Evolutionary conservation across 139 green algal genomes (phyloP), one percentile per base, ranked within the genome.

Genomic region (Chlorella sp.): DNA sequence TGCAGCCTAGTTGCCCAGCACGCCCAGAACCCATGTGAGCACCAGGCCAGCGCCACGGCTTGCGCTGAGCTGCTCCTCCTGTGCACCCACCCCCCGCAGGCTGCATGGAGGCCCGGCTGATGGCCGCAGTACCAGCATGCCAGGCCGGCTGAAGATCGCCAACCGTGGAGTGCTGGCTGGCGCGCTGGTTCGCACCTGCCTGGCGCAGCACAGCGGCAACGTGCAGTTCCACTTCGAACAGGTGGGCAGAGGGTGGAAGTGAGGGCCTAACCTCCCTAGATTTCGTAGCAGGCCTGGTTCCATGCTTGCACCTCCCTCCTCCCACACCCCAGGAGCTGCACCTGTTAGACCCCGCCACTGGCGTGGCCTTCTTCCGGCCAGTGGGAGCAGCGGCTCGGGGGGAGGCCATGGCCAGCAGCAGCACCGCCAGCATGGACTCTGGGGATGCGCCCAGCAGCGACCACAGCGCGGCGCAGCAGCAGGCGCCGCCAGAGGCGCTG

Each of bases 141-240:
- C 64, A 0, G 79, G 79, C 28, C 79, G 65, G 16, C 11, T 68
- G 14, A 84, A 65, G 65, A 8, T 84, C 11, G 79, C 46, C 43
- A 84, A 84, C n/a, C 79, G 79, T 0, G 79, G 79, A 6, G 48
- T 73, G 64, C 79, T 84, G 79, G 79, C 79, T 8, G 79, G 79
- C 24, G 79, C 79, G 22, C 64, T 84, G 64, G 79, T 84, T 46
- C 64, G 76, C 44, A 68, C 76, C 46, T 84, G 79, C 79, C 79
- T 77, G 65, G 64, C 64, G 24, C 79, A 65, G 64, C 65, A 84
- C 48, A 34, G 24, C 22, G 44, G 36, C 79, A 22, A 22, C 22
- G 79, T 84, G n/a, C 64, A 76, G 44, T 84, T 84, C 65, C 79
- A 84, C 22, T 84, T 84, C n/a, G 46, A 80, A 22, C 73, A 80